Percentiles rank a stretch among this genome's conserved stretches.
Evolutionary conservation across 768 basidiomycete genomes (phyloP).

Genomic region (Amanita inopinata): DNA sequence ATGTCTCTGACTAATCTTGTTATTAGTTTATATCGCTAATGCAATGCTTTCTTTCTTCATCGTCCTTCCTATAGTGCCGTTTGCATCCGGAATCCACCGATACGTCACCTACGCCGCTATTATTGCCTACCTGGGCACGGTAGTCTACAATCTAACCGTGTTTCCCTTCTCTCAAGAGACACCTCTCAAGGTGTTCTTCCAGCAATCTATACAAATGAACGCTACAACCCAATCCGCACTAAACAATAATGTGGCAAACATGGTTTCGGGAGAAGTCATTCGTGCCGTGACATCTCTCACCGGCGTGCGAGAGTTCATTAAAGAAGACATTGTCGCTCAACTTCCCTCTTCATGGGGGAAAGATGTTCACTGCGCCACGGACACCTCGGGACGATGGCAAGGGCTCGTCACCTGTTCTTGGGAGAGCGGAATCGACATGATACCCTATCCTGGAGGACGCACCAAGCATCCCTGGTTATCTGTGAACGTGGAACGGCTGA

Average conservation of each 20-base stretch:
- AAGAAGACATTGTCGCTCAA: slow-evolving; percentile 31
- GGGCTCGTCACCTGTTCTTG: slow-evolving; percentile 42
- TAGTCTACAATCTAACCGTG: slow-evolving; percentile 30
- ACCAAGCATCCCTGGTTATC: slow-evolving; percentile 30
- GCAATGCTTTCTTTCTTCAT: slow-evolving; percentile 40
- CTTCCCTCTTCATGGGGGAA: slow-evolving; percentile 41
- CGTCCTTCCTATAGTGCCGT: slow-evolving; percentile 54
- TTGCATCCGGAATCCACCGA: slow-evolving; percentile 40
- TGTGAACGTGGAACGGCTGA: slow-evolving; percentile 29
- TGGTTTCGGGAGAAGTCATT: slow-evolving; percentile 17
- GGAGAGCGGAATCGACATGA: slow-evolving; percentile 24
- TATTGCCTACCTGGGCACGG: slow-evolving; percentile 32
- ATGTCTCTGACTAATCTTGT: neutral
- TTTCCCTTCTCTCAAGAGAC: slow-evolving; percentile 56
- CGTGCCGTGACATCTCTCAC: slow-evolving; percentile 30
- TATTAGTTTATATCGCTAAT: slow-evolving; percentile 39
- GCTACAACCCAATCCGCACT: slow-evolving; percentile 15
- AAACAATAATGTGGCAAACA: slow-evolving; percentile 12
- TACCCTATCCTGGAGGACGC: slow-evolving; percentile 28
- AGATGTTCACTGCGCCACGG: slow-evolving; percentile 22
- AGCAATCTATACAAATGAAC: slow-evolving; percentile 44
- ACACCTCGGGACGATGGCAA: slow-evolving; percentile 11
- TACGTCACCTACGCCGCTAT: slow-evolving; percentile 21
- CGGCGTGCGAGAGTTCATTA: slow-evolving; percentile 33
- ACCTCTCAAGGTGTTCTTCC: slow-evolving; percentile 67